Percentiles rank a stretch among this genome's conserved stretches.
Conservation (phyloP, 1,284 basidiomycete species). For the Melanopsichium pennsylvanicum region DNA sequence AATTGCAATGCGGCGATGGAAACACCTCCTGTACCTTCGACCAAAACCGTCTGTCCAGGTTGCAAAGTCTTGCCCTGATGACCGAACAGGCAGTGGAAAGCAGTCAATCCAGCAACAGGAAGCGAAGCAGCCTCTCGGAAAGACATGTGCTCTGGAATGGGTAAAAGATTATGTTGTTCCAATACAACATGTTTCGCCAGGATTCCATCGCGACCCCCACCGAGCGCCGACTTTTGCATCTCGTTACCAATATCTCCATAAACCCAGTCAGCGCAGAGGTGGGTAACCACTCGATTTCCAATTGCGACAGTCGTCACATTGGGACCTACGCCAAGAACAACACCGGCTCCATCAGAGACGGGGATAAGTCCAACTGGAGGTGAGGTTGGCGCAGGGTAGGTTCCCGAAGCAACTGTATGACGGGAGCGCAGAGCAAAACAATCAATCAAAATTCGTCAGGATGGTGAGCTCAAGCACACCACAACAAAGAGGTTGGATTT, state of each 20-base stretch:
- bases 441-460: background rate
- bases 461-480: no score
- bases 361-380: conserved; percentile 21
- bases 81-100: conserved; percentile 43
- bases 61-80: conserved; percentile 16
- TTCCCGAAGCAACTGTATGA: conserved; percentile 17
- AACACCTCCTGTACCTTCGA: conserved; percentile 45
- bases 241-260: conserved; percentile 33
- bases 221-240: conserved; percentile 35
- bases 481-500: no score
- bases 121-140: conserved; percentile 30
- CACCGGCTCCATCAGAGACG: conserved; percentile 32
- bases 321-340: conserved; percentile 16
- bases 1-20: conserved; percentile 36
- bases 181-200: conserved; percentile 25
- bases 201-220: conserved; percentile 25
- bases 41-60: conserved; percentile 29
- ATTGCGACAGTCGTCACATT: conserved; percentile 16
- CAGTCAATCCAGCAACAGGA: conserved; percentile 30
- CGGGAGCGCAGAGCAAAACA: no score
- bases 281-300: conserved; percentile 31
- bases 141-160: conserved; percentile 27
- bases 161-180: conserved; percentile 30
- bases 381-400: conserved; percentile 29
- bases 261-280: conserved; percentile 27